Conservation (phyloP, 1,284 basidiomycete genomes). For the Golubevia sp. region DNA sequence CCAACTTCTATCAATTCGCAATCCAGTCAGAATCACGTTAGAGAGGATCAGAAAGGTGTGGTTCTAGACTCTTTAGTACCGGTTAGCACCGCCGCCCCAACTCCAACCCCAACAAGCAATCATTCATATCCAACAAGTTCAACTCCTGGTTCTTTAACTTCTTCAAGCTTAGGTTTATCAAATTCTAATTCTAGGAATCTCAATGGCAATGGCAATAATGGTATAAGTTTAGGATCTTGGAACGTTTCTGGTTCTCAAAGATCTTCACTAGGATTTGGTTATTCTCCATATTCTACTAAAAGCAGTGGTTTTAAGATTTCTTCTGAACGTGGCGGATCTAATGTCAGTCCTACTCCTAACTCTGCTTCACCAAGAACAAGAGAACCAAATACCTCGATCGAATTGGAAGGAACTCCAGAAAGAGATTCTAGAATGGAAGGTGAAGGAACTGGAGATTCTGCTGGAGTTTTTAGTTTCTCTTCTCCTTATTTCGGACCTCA, state of each 20-base stretch:
- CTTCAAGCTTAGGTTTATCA: conserved; percentile 28
- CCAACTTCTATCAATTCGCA: conserved; percentile 17
- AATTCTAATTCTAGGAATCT: conserved; percentile 14
- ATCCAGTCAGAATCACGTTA: conserved; percentile 25
- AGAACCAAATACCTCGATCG: not conserved
- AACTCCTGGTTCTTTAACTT: conserved; percentile 23
- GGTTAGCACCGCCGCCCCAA: too few species aligned
- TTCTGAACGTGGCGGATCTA: conserved; percentile 38
- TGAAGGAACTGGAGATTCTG: conserved; percentile 20
- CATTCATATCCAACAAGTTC: not conserved
- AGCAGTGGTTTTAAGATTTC: conserved; percentile 48
- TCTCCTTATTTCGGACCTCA: conserved; percentile 47
- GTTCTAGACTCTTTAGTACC: too few species aligned
- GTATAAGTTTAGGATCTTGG: conserved; percentile 6
- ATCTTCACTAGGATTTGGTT: conserved; percentile 32
- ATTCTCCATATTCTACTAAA: conserved; percentile 14
- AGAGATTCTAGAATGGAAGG: not conserved
- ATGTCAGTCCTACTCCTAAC: conserved; percentile 1
- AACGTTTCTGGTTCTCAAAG: conserved; percentile 22
- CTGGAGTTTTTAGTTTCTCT: conserved; percentile 46
- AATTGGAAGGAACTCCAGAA: not conserved
- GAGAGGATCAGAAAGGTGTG: too few species aligned
- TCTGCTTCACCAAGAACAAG: conserved; percentile 4
- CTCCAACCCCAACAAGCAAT: conserved; percentile 18
- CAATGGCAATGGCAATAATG: not conserved